Base-by-base conservation (phyloP, 2,329 filamentous ascomycete genomes). In the Erysiphe pulchra region DNA sequence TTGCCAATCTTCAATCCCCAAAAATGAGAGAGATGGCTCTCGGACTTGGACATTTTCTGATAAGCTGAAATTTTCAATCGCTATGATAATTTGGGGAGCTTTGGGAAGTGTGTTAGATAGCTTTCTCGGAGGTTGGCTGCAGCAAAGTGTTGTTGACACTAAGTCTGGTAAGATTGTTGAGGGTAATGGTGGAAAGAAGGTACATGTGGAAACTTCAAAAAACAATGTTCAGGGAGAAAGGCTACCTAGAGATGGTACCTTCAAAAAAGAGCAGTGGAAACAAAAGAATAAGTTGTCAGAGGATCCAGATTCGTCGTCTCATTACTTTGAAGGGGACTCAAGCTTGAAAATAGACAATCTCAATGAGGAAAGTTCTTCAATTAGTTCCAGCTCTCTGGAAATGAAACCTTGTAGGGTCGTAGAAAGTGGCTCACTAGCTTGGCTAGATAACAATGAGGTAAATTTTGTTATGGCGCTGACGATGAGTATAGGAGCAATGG, bases 361-460 rank as follows among this genome's bases (percentile, higher is more conserved):
- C 6, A 24, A 24, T 6, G 20, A 24, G 20, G 72, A 72, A 54
- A 65, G 71, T 50, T 55, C 63, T 8, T 62, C 61, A 46, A 63
- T 67, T 52, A 69, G 66, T 58, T 61, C 68, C 47, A 64, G 69
- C 2, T 24, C 20, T 24, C 20, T 24, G 20, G 62, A 67, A 47
- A 67, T 66, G 54, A 71, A 77, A 49, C 53, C 55, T 42, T 56
- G 56, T 37, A 52, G 57, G 33, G 63, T 75, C 5, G 61, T 77
- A 7, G 74, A 81, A 61, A 79, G 66, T 52, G 84, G 75, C 58
- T 48, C 50, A 44, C 67, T 63, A 71, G 71, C 93, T 58, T 59
- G 92, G 49, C 65, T 98, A 47, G 85, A 92, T 61, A 98, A 98
- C 61, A 98, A 98, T 60, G 80, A 82, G 46, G 85, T 98, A 54